These are phyloP conservation scores for Alternaria sp. DNA, from an alignment of 2,329 filamentous ascomycete genomes.

Conservation along the genomic window DNA sequence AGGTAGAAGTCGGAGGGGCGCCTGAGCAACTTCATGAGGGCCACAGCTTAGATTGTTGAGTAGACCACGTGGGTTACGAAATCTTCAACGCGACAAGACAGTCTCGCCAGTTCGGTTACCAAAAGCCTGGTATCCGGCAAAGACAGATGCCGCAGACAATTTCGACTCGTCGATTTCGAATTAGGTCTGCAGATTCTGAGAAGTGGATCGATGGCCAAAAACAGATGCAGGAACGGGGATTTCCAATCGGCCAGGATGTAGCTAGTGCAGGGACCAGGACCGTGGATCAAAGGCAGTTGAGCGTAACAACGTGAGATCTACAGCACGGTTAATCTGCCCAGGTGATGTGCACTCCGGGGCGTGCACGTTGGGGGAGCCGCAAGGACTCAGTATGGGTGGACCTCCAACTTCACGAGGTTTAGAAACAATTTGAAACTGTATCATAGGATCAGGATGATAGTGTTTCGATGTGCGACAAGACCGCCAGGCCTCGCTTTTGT, in stretches of 20 bases:
- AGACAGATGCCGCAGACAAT: constrained; percentile 33
- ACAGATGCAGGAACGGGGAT: constrained; percentile 2
- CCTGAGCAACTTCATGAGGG: not conserved
- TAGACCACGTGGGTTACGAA: not conserved
- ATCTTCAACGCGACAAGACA: constrained; percentile 12
- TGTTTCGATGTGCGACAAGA: not conserved
- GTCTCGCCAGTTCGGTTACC: constrained; percentile 14
- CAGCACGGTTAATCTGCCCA: not conserved
- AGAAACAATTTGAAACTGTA: not conserved
- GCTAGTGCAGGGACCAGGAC: constrained; percentile 17
- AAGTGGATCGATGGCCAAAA: constrained; percentile 2
- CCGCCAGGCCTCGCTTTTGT: not conserved
- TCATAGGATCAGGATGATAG: not conserved
- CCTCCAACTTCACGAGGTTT: not conserved
- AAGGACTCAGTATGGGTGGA: not conserved
- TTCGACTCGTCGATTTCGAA: constrained; percentile 18
- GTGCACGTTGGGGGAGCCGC: not conserved
- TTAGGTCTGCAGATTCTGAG: constrained; percentile 6
- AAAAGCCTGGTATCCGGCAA: constrained; percentile 21
- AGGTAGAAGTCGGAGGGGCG: not conserved
- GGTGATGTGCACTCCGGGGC: not conserved
- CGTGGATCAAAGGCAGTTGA: constrained; percentile 23
- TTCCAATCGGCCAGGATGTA: constrained; percentile 14
- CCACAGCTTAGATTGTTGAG: not conserved
- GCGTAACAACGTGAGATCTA: not conserved